Conservation (phyloP, 1,284 basidiomycete genomes). For the Melanopsichium pennsylvanicum region DNA sequence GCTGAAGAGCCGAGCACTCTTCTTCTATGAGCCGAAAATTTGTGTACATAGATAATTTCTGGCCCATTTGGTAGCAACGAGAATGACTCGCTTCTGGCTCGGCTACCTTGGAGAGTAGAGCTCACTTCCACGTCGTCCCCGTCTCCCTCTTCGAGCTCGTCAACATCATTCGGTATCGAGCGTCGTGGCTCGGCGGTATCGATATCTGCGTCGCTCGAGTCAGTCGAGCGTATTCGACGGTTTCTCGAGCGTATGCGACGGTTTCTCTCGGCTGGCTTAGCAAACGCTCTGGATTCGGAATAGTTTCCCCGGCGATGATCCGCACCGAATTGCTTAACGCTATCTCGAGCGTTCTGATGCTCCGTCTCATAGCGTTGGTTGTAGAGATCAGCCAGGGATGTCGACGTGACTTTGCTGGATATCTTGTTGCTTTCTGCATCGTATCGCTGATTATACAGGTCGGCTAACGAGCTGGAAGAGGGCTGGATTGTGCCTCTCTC, state of each 20-base stretch:
- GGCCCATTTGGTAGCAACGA: neutral
- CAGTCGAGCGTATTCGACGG: too few relatives aligned
- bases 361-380: constrained; percentile 13
- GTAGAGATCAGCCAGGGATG: constrained; percentile 8
- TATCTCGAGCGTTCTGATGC: neutral
- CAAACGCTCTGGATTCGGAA: too few relatives aligned
- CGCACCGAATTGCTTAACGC: too few relatives aligned
- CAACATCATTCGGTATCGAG: neutral
- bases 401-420: too few relatives aligned
- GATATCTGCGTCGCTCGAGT: too few relatives aligned
- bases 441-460: constrained; percentile 23
- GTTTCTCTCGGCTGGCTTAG: too few relatives aligned
- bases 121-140: neutral
- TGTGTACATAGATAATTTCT: constrained; percentile 1
- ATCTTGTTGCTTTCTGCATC: too few relatives aligned
- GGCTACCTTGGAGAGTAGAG: neutral
- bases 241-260: too few relatives aligned
- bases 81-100: constrained; percentile 5
- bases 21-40: constrained; percentile 9
- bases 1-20: constrained; percentile 13
- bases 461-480: constrained; percentile 10
- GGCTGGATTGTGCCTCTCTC: neutral
- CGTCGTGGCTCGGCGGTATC: neutral
- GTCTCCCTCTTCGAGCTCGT: constrained; percentile 6
- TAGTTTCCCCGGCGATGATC: too few relatives aligned